Evolutionary conservation across 2,329 filamentous ascomycete species (phyloP).

Genomic region (Colletotrichum cordylinicola): DNA sequence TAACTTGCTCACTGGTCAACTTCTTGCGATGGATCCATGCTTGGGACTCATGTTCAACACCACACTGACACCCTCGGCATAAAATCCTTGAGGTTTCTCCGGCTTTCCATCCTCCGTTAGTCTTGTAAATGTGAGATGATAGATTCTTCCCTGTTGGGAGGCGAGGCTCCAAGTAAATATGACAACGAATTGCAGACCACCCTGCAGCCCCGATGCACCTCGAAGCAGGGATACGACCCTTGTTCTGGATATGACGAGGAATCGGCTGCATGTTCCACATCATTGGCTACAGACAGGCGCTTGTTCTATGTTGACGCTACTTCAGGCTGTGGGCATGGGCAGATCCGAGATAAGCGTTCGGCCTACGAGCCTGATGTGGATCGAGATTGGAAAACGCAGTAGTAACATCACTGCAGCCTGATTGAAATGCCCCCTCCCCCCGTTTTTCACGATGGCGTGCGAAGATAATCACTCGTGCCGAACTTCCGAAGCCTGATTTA

Average conservation of each 20-base stretch:
- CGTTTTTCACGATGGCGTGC: background rate
- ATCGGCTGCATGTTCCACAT: background rate
- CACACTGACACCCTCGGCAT: background rate
- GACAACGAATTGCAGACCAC: background rate
- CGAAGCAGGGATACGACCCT: background rate
- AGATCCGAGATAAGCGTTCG: background rate
- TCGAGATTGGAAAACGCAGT: background rate
- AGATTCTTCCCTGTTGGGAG: background rate
- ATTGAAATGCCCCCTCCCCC: background rate
- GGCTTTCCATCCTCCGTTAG: background rate
- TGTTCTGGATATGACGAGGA: background rate
- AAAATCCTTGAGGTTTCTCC: background rate
- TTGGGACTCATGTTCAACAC: background rate
- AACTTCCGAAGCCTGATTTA: background rate
- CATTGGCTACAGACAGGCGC: background rate
- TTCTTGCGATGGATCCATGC: background rate
- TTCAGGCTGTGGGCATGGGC: background rate
- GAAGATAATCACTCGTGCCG: background rate
- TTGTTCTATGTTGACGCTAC: background rate
- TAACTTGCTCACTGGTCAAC: background rate
- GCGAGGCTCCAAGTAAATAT: background rate
- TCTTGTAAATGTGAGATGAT: background rate
- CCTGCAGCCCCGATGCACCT: background rate
- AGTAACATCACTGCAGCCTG: background rate
- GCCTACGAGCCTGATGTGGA: background rate